Evolutionary conservation across 2,329 filamentous ascomycete species (phyloP).

Genomic region (Colletotrichum cuscutae): DNA sequence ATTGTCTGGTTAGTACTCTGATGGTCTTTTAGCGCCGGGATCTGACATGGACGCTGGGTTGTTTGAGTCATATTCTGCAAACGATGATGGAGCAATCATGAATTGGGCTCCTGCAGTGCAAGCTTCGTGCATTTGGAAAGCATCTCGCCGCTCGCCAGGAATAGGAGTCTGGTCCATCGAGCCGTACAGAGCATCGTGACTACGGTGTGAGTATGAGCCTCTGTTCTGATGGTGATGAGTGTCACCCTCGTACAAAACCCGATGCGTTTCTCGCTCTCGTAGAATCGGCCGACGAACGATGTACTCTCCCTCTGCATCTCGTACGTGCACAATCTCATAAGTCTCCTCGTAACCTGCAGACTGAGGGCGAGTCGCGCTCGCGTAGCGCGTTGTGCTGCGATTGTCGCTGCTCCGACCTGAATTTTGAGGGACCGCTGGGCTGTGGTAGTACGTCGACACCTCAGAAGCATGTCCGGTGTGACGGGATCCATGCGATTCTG

Average conservation of each 20-base stretch:
- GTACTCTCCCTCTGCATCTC: constrained; percentile 57
- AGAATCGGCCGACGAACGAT: constrained; percentile 55
- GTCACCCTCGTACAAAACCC: constrained; percentile 36
- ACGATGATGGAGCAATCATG: neutral
- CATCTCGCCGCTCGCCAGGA: neutral
- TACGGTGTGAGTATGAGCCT: neutral
- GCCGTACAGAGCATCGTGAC: neutral
- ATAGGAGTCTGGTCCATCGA: neutral
- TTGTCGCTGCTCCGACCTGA: neutral
- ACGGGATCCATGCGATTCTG: neutral
- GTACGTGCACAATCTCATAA: constrained; percentile 58
- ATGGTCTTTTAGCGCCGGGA: neutral
- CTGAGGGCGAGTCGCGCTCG: neutral
- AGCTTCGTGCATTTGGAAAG: neutral
- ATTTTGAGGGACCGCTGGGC: neutral
- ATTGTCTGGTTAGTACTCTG: neutral
- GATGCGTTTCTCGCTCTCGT: constrained; percentile 41
- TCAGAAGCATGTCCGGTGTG: neutral
- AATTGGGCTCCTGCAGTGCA: neutral
- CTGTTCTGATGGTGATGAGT: neutral
- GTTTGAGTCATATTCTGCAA: constrained; percentile 58
- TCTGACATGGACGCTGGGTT: constrained; percentile 42
- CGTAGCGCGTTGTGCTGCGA: neutral
- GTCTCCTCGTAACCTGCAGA: constrained; percentile 39
- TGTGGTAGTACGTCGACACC: neutral